Evolutionary conservation across 2,329 filamentous ascomycete species (phyloP), one percentile per base, ranked within the genome.

Genomic region (Xylariaceae sp.): DNA sequence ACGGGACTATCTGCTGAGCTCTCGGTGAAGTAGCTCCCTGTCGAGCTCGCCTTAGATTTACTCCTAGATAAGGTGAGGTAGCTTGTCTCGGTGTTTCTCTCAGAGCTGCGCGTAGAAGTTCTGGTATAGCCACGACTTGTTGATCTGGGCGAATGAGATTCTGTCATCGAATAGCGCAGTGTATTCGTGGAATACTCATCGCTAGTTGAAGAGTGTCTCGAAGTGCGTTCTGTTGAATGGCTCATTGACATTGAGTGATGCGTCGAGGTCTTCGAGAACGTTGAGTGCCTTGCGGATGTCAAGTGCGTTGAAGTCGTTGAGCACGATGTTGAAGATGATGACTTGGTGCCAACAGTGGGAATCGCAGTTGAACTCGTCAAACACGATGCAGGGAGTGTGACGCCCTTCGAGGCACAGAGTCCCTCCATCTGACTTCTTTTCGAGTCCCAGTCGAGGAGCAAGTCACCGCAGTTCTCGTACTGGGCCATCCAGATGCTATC

Each of bases 401-500:
- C 39, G n/a, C 54, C 47, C 3, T 47, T 59, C 9, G 47, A 17
- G 39, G 55, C 57, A 57, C 63, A 65, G 3, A 52, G 17, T 2
- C 63, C 63, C 4, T 56, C 23, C 45, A 53, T 59, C 37, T 58
- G 23, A 7, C 48, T 6, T 4, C 47, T 34, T 6, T 39, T 53
- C 3, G 55, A 15, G 44, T 63, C 59, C 63, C 63, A 66, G 2
- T 54, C 45, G 18, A 64, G 17, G 15, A 62, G 6, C 17, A 59
- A 3, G n/a, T 63, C 60, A 13, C 63, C 64, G 30, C 64, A 67
- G 37, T 65, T 59, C 44, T 61, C 55, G 44, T 63, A 67, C 47
- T 67, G 65, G 8, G 65, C 65, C 53, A 67, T 56, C 15, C 61
- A 65, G 11, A 67, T 62, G 5, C 55, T 15, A 9, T 62, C 47